phyloP scores from a whole-genome alignment of 2,329 filamentous ascomycete species.

The Penicillium hordei region DNA sequence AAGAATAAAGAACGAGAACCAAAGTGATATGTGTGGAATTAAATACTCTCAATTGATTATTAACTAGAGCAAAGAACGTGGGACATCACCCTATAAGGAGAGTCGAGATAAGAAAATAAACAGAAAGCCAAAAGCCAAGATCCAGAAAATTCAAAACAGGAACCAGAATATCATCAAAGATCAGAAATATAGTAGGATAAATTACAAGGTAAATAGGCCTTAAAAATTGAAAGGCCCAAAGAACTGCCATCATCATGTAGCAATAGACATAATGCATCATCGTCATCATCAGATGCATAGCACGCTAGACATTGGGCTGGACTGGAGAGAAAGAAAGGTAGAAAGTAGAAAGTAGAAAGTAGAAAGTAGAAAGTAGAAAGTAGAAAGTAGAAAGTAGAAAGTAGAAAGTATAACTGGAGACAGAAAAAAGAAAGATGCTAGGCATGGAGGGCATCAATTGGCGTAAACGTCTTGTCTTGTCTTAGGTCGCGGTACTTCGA shows the following conservation, averaged over 20 bases:
- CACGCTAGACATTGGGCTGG: slow-evolving; percentile 13
- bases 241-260: slow-evolving; percentile 4
- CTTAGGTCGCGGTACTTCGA: slow-evolving; percentile 3
- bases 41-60: not conserved
- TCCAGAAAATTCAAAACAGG: not conserved
- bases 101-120: not conserved
- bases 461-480: slow-evolving; percentile 14
- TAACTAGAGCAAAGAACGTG: not conserved
- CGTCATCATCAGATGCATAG: slow-evolving; percentile 5
- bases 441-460: slow-evolving; percentile 14
- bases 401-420: not conserved
- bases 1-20: not conserved
- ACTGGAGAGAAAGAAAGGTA: not conserved
- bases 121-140: not conserved
- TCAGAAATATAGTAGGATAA: not conserved
- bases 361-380: not conserved
- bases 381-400: not conserved
- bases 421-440: slow-evolving; percentile 7
- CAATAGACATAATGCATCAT: slow-evolving; percentile 5
- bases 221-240: slow-evolving; percentile 1
- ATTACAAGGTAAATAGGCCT: slow-evolving; percentile 1
- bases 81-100: not conserved
- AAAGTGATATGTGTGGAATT: not conserved
- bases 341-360: not conserved
- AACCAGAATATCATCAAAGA: not conserved